These are phyloP conservation scores for Globisporangium emineosum DNA, from an alignment of 352 stramenopile species.

Conservation along the genomic window DNA sequence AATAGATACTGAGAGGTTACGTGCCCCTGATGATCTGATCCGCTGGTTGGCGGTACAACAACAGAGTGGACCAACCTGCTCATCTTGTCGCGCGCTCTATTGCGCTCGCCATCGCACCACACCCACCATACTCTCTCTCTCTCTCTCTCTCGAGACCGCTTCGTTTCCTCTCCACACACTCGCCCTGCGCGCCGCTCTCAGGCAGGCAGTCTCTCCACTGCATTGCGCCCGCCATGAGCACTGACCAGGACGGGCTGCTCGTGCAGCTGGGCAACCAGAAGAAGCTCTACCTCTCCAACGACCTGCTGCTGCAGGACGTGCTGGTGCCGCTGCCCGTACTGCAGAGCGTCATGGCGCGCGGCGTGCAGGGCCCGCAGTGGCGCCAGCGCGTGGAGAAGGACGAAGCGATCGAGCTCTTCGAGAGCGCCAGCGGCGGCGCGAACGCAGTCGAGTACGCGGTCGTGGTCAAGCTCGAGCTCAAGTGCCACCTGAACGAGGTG, in stretches of 20 bases:
- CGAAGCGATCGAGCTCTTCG: slow-evolving; percentile 22
- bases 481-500: slow-evolving; percentile 62
- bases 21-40: background rate
- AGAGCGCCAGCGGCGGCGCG: slow-evolving; percentile 7
- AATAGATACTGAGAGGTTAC: background rate
- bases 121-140: background rate
- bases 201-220: background rate
- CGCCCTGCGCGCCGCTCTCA: background rate
- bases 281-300: slow-evolving; percentile 32
- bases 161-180: background rate
- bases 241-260: slow-evolving; percentile 24
- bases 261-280: slow-evolving; percentile 37
- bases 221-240: background rate
- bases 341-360: slow-evolving; percentile 17
- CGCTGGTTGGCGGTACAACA: background rate
- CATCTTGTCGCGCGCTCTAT: background rate
- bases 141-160: slow-evolving; percentile 2
- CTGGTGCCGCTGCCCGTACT: slow-evolving; percentile 16
- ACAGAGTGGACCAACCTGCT: background rate
- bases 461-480: slow-evolving; percentile 46
- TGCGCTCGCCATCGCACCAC: background rate
- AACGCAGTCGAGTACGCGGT: slow-evolving; percentile 26
- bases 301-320: slow-evolving; percentile 30
- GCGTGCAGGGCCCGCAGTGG: slow-evolving; percentile 18
- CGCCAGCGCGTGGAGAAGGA: slow-evolving; percentile 23